Base-by-base conservation (phyloP, 2,329 filamentous ascomycete genomes). In the Thielaviopsis cerberus region DNA sequence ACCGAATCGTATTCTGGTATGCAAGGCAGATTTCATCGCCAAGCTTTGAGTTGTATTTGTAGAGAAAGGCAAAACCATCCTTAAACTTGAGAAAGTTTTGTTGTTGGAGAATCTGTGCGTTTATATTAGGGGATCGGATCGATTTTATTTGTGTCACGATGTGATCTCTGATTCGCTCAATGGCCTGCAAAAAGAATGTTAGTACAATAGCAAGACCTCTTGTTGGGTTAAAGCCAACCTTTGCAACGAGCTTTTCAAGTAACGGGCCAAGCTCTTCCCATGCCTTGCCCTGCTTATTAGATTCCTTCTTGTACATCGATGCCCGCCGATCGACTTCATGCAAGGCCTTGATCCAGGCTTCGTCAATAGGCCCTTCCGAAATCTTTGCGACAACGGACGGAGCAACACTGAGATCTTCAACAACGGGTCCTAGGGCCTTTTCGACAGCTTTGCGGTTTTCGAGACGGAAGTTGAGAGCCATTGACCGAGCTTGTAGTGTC, bases 1-100 rank as follows among this genome's bases (percentile, higher is more conserved):
- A 98, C 57, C 89, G 82, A 88, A 98, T 98, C 0, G 94, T 98
- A 68, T 96, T 95, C 73, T 94, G 84, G 66, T 98, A 98, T 3
- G 94, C 92, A 67, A 88, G 85, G 8, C 83, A 83, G 63, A 98
- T 94, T 69, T 98, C 88, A 57, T 90, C 84, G 8, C 88, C 88
- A 5, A 98, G 79, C n/a, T 80, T 76, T 1, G 85, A 74, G 65
- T 97, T 89, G 63, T 91, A 85, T 64, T 80, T 83, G 61, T 88
- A 82, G 30, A 98, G 76, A 66, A 97, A 98, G 5, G 80, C 77
- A 69, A 84, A 98, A 0, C 96, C 73, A 34, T 95, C 89, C 68
- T 88, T 94, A 72, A 89, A 94, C 64, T 81, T 84, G 54, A 96
- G 73, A 64, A 98, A 89, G 61, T 85, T 86, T 67, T 94, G 88